Base-by-base conservation (phyloP, 805 yeast species). In the Sugiyamaella boreocaroliniensis region DNA sequence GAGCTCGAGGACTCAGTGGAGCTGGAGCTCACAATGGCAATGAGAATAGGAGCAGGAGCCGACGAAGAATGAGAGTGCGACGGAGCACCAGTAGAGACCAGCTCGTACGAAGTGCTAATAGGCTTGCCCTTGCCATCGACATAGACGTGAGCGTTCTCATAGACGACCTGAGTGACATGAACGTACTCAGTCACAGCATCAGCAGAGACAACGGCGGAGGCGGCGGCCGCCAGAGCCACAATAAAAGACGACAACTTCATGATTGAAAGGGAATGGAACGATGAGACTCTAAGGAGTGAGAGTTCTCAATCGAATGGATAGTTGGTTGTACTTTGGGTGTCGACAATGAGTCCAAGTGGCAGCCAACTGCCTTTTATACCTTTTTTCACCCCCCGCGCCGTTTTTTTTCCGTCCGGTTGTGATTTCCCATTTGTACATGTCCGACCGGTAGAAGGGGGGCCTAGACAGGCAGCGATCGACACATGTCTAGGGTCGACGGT, bases 61-160 rank as follows among this genome's bases (percentile, higher is more conserved):
- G 56, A 9, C 26, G 55, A 29, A 12, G 58, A 40, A 15, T 54
- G 41, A 22, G 58, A 11, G 20, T 56, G 40, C 29, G 54, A 16
- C 5, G 14, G 16, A 4, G 48, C 58, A 15, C 52, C 54, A 45
- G 61, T 50, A 40, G 62, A 50, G 45, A 57, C 58, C 16, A 58
- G 45, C 48, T 54, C 57, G 47, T 53, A 53, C 15, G 50, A 48
- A 45, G 65, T 61, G 48, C 51, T 43, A 47, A 48, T 51, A 15
- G 64, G 62, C 15, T 45, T 40, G n/a, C 65, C 65, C 46, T 59
- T 48, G 34, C 52, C 53, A 54, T 61, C 63, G n/a, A 61, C 65
- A 46, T 53, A 59, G 48, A 61, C 59, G 18, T 61, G 56, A 37
- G 55, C 61, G 48, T 61, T 50, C 49, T 58, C 56, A 53, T 58